Percentiles rank a stretch among this genome's conserved stretches.
These are phyloP conservation scores for Picochlorum sp. DNA, from an alignment of 139 green algal genomes.

Conservation along the genomic window DNA sequence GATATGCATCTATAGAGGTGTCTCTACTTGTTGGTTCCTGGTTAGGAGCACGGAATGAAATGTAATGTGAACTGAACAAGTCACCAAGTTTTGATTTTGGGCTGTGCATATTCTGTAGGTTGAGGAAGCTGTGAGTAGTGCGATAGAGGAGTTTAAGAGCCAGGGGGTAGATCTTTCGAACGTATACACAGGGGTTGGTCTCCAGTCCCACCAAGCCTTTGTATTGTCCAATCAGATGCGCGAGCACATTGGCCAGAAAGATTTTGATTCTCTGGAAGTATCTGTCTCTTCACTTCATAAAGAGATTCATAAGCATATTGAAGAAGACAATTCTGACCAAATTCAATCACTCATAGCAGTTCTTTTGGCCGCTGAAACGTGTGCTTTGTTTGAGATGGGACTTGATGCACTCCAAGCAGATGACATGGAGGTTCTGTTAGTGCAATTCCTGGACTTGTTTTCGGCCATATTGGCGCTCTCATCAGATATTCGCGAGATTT, in stretches of 20 bases:
- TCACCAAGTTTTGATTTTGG: background rate
- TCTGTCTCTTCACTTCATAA: background rate
- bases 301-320: background rate
- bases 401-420: constrained; percentile 2
- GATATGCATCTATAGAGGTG: too few species aligned
- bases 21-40: too few species aligned
- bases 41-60: background rate
- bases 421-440: too few species aligned
- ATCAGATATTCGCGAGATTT: background rate
- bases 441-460: background rate
- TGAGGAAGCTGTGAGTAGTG: constrained; percentile 59
- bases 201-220: constrained; percentile 30
- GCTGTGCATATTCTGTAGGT: constrained; percentile 21
- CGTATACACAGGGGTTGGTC: constrained; percentile 48
- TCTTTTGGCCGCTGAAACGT: background rate
- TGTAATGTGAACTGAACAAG: background rate
- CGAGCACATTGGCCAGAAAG: constrained; percentile 3
- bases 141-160: constrained; percentile 65
- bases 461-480: background rate
- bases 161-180: constrained; percentile 57
- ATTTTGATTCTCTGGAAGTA: constrained; percentile 2
- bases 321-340: background rate
- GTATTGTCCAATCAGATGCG: constrained; percentile 24
- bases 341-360: background rate
- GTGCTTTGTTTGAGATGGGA: background rate